Base-by-base conservation (phyloP, 164 flowering plant species). In the Macadamia tetraphylla region DNA sequence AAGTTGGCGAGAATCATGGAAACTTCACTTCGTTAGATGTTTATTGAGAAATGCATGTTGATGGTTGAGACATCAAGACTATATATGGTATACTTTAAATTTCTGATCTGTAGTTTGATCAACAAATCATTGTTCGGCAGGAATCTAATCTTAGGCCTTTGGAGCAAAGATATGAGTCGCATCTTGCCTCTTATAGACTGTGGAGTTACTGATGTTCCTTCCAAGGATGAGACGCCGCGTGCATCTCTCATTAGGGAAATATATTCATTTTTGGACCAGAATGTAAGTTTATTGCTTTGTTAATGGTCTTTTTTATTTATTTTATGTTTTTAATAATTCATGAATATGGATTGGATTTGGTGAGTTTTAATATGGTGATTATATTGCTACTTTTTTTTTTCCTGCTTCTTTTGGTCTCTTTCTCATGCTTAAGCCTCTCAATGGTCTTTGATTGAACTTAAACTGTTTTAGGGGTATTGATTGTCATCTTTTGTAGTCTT, bases 121-220 rank as follows among this genome's bases (percentile, higher is more conserved):
- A 35, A 35, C 5, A 35, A 5, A 35, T 35, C 40, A 35, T 3
- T 62, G 18, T 42, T 18, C 58, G 83, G 83, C 87, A 95, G 99
- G 88, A 95, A 95, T 77, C 73, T 77, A 69, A 89, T 95, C 66
- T 76, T 95, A 69, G 80, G 85, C 68, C 90, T 90, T 66, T 95
- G 99, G 99, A 84, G 82, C 70, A 90, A 85, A 79, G 93, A 95
- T 80, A 81, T 87, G 63, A 82, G 81, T 74, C 89, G 86, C 15
- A 81, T 95, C 69, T 82, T 95, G 77, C 91, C 84, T 66, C 87
- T 90, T 51, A 51, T 81, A 42, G 96, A 90, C 59, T 95, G 97
- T 81, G 99, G 98, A 35, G 82, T 88, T 40, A 66, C 80, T 58
- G 85, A 81, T 52, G 74, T 56, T 62, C 81, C 86, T 67, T 68